A percentile compares a stretch with the other conserved stretches of the same genome.
Conservation (phyloP, 352 stramenopile species). For the Phytophthora vignae region DNA sequence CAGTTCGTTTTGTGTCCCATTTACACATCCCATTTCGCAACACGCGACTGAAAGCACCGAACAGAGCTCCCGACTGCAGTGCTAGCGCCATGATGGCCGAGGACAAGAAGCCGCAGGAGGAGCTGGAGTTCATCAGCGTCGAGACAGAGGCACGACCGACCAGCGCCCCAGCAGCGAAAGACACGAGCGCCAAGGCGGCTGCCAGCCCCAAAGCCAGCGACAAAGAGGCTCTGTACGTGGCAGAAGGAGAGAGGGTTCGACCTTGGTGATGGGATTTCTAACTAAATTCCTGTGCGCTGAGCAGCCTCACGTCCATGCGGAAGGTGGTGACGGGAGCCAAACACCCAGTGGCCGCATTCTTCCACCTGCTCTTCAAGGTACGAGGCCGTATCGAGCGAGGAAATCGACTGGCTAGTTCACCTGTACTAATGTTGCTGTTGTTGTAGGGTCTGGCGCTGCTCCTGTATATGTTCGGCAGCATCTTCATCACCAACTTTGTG, state of each 20-base stretch:
- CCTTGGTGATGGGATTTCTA: slow-evolving; percentile 2
- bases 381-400: background rate
- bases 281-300: slow-evolving; percentile 18
- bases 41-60: slow-evolving; percentile 2
- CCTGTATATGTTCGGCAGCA: slow-evolving; percentile 95
- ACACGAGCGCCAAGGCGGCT: slow-evolving; percentile 27
- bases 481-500: slow-evolving; percentile 94
- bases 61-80: background rate
- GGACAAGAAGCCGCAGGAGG: slow-evolving; percentile 69
- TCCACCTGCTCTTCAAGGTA: slow-evolving; percentile 98
- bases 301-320: slow-evolving; percentile 73
- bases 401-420: slow-evolving; percentile 1
- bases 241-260: slow-evolving; percentile 1
- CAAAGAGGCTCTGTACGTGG: slow-evolving; percentile 69
- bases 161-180: slow-evolving; percentile 12
- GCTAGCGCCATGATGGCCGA: slow-evolving; percentile 57
- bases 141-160: slow-evolving; percentile 40
- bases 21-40: slow-evolving; percentile 15
- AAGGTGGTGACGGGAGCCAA: slow-evolving; percentile 81
- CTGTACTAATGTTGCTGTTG: background rate
- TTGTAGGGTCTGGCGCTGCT: slow-evolving; percentile 81
- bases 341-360: slow-evolving; percentile 95
- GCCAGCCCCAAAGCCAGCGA: slow-evolving; percentile 44
- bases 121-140: slow-evolving; percentile 86
- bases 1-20: slow-evolving; percentile 17